Evolutionary conservation across 1,284 basidiomycete genomes (phyloP).

Genomic region (Rhodotorula sp.): DNA sequence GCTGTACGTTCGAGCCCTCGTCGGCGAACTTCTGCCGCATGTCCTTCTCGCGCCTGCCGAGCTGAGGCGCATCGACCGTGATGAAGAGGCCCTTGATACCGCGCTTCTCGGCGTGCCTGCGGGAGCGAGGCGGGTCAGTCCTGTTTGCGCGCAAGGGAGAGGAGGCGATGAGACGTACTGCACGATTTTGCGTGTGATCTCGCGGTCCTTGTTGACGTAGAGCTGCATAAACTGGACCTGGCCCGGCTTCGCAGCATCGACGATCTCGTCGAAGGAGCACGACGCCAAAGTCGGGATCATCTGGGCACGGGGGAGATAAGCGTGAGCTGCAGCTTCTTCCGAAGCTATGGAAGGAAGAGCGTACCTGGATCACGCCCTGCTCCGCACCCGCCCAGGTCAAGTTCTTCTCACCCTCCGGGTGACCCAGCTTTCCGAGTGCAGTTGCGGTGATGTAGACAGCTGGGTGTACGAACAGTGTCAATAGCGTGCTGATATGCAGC

Average conservation of each 20-base stretch:
- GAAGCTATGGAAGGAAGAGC: background rate
- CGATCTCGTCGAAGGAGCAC: slow-evolving; percentile 79
- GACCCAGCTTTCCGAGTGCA: slow-evolving; percentile 74
- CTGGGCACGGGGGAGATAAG: background rate
- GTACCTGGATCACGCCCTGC: slow-evolving; percentile 70
- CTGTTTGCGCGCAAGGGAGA: background rate
- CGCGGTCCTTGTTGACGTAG: slow-evolving; percentile 79
- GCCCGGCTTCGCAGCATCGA: slow-evolving; percentile 70
- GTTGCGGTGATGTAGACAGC: slow-evolving; percentile 66
- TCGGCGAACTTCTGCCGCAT: slow-evolving; percentile 96
- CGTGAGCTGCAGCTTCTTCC: background rate
- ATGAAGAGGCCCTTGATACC: slow-evolving; percentile 57
- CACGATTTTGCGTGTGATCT: slow-evolving; percentile 77
- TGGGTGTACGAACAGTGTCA: slow-evolving; percentile 45
- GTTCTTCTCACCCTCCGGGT: slow-evolving; percentile 56
- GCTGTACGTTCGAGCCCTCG: slow-evolving; percentile 51
- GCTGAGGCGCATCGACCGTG: slow-evolving; percentile 89
- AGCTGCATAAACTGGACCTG: slow-evolving; percentile 59
- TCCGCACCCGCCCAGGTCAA: slow-evolving; percentile 81
- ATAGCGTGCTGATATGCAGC: background rate
- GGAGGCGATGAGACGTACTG: slow-evolving; percentile 51
- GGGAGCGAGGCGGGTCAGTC: background rate
- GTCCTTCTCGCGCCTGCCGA: slow-evolving; percentile 72
- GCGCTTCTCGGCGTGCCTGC: slow-evolving; percentile 57
- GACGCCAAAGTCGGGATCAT: slow-evolving; percentile 63